Evolutionary conservation across 768 basidiomycete genomes (phyloP).

Genomic region (Zangia roseola): DNA sequence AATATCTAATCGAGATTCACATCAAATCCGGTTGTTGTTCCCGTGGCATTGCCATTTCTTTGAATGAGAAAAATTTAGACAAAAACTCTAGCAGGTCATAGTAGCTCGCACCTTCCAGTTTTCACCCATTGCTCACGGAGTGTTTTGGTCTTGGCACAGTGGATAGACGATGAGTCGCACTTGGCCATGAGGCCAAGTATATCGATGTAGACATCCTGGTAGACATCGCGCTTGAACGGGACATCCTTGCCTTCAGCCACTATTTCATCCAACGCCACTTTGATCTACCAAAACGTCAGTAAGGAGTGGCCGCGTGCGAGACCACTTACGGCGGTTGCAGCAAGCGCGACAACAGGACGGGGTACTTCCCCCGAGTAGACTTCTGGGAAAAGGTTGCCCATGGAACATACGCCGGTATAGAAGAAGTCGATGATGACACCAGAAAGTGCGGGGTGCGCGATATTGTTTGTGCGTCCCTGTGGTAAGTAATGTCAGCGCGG

Average conservation of each 20-base stretch:
- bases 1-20: not conserved
- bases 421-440: conserved; percentile 4
- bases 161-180: not conserved
- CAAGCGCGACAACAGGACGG: not conserved
- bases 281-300: not conserved
- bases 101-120: not conserved
- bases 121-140: not conserved
- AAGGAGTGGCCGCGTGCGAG: not conserved
- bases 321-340: not conserved
- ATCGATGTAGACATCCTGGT: not conserved
- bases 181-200: conserved; percentile 2
- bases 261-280: not conserved
- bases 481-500: not conserved
- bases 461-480: conserved; percentile 1
- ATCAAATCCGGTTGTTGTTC: not conserved
- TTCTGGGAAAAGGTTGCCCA: not conserved
- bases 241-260: conserved; percentile 3
- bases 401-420: not conserved
- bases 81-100: too few relatives aligned
- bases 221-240: conserved; percentile 3
- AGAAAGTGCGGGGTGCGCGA: not conserved
- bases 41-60: not conserved
- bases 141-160: not conserved
- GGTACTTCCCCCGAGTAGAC: conserved; percentile 3
- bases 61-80: too few relatives aligned